Evolutionary conservation across 2,329 filamentous ascomycete genomes (phyloP).

Genomic region (Botrytis deweyae): DNA sequence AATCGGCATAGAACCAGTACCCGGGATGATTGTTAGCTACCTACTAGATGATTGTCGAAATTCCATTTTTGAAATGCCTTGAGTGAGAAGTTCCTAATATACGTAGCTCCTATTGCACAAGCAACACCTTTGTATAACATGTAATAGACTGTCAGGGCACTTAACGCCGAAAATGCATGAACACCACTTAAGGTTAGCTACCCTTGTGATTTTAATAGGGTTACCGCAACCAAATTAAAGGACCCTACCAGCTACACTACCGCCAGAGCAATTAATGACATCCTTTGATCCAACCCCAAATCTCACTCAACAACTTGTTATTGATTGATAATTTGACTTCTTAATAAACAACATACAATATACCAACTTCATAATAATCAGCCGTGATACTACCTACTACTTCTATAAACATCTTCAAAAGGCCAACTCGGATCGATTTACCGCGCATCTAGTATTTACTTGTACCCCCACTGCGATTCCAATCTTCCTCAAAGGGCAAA

Average conservation of each 20-base stretch:
- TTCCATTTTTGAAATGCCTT: not conserved
- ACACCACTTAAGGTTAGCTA: not conserved
- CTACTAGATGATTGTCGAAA: not conserved
- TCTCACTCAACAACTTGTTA: not conserved
- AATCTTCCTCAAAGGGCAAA: not conserved
- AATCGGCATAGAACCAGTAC: not conserved
- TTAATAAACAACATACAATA: not conserved
- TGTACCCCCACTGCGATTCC: not conserved
- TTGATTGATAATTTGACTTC: not conserved
- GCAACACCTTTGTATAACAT: not conserved
- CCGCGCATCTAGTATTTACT: not conserved
- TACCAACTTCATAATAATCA: conserved; percentile 1
- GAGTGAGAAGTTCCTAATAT: not conserved
- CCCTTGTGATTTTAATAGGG: conserved; percentile 8
- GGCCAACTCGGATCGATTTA: not conserved
- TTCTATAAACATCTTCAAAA: not conserved
- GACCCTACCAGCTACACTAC: not conserved
- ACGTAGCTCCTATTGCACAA: not conserved
- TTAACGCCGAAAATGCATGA: not conserved
- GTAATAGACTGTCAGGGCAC: not conserved
- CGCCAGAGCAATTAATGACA: not conserved
- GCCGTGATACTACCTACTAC: not conserved
- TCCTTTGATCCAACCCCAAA: not conserved
- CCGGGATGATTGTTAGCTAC: not conserved
- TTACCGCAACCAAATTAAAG: not conserved